These are phyloP conservation scores for Populus pruinosa DNA, from an alignment of 345 rosid genomes.

Conservation along the genomic window DNA sequence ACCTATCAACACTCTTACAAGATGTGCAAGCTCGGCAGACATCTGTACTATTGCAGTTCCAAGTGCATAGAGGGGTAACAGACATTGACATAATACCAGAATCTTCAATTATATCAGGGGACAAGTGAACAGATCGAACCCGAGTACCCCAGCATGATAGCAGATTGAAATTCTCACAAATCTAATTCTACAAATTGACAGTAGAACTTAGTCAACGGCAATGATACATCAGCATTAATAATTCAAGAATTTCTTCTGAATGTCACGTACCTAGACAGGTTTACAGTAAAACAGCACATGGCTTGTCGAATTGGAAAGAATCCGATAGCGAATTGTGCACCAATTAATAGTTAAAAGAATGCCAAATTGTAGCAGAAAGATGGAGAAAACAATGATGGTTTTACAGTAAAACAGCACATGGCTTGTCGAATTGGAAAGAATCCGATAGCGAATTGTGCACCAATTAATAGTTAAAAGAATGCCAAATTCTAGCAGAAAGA, in stretches of 20 bases:
- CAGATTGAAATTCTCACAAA: neutral
- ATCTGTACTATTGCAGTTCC: neutral
- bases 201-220: neutral
- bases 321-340: neutral
- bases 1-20: neutral
- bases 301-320: neutral
- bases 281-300: neutral
- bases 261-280: neutral
- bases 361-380: neutral
- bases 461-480: neutral
- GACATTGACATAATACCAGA: constrained; percentile 7
- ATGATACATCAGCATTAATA: neutral
- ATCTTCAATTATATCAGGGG: constrained; percentile 2
- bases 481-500: neutral
- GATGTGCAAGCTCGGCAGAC: neutral
- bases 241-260: neutral
- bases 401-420: neutral
- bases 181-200: neutral
- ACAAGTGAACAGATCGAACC: neutral
- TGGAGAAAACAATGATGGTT: neutral
- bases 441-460: neutral
- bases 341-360: neutral
- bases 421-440: neutral
- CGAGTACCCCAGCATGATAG: neutral
- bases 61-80: neutral